Conservation (phyloP, 2,329 filamentous ascomycete genomes). For the Emergomyces africanus region DNA sequence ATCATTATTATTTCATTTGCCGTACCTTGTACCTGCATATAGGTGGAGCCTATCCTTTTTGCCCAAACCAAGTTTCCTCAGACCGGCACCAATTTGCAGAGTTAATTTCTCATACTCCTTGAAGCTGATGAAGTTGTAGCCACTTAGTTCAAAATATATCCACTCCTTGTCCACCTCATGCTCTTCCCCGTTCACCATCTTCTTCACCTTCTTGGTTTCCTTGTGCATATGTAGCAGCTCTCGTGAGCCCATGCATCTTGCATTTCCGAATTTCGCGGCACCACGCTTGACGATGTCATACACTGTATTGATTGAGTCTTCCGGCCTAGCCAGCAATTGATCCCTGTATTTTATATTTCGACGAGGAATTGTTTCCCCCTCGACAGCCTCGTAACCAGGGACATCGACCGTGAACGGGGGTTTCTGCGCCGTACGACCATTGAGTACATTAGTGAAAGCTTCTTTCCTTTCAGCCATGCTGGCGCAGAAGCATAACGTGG, state of each 20-base stretch:
- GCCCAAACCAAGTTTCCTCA: slow-evolving; percentile 54
- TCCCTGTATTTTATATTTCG: slow-evolving; percentile 60
- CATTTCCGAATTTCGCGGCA: slow-evolving; percentile 48
- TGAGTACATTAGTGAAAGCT: not conserved
- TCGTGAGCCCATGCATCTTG: slow-evolving; percentile 55
- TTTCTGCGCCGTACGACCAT: not conserved
- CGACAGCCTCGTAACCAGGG: slow-evolving; percentile 51
- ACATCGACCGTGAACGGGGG: slow-evolving; percentile 52
- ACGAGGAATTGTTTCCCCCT: slow-evolving; percentile 74
- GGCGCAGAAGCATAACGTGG: not conserved
- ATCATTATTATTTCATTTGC: too few relatives aligned
- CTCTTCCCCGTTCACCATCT: slow-evolving; percentile 68
- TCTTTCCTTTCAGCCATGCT: not conserved
- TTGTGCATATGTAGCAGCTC: slow-evolving; percentile 63
- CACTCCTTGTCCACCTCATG: slow-evolving; percentile 78
- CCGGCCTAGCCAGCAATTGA: slow-evolving; percentile 51
- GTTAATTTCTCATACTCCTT: slow-evolving; percentile 60
- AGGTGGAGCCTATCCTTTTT: slow-evolving; percentile 55
- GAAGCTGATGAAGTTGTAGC: slow-evolving; percentile 65
- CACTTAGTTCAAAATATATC: slow-evolving; percentile 74
- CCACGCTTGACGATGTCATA: slow-evolving; percentile 65
- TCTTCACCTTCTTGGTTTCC: slow-evolving; percentile 80
- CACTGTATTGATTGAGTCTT: slow-evolving; percentile 58
- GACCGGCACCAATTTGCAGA: slow-evolving; percentile 51
- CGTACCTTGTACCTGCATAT: slow-evolving; percentile 56